Base-by-base conservation (phyloP, 352 stramenopile genomes). In the Pythium utonaiense region DNA sequence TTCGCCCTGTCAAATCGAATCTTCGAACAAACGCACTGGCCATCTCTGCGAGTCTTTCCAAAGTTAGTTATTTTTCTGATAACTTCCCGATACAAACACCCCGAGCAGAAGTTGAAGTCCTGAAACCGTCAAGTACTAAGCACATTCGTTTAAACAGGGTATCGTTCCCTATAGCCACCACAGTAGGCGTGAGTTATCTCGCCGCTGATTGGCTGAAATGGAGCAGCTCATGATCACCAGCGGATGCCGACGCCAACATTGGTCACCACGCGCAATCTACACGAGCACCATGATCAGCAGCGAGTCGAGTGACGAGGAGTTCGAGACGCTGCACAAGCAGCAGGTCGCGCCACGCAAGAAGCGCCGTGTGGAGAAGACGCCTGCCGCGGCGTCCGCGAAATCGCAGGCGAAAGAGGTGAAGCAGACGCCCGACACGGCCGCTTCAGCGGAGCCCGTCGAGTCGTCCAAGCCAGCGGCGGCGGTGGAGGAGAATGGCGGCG, bases 301-400 rank as follows among this genome's bases (percentile, higher is more conserved):
- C 77, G 85, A 94, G 75, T 94, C 85, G 28, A 95, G 86, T 55
- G 86, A 95, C 75, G 85, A 92, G 53, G 86, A 95, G 75, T 71
- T 94, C n/a, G 63, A 80, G 36, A 80, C 75, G 71, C 70, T 89
- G 59, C 78, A 88, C 69, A 55, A 77, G 66, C 63, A 59, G 53
- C 69, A 73, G 41, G 56, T 70, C 12, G 58, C 69, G 31, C 53
- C 66, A 6, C 71, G 67, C 55, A 73, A 65, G 49, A 57, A 77
- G 36, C 60, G 60, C 42, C 62, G 64, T 51, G 64, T 44, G 6
- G 38, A 52, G n/a, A 17, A 55, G 3, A 25, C 34, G 3, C 38
- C 38, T 27, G 38, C 38, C n/a, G 38, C 38, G 5, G 24, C 31
- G 33, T 3, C 61, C 34, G 33, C 28, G 56, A 63, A 19, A 33